Evolutionary conservation across 1,284 basidiomycete species (phyloP), one percentile per base, ranked within the genome.

Genomic region (Filobasidium uniguttulatum): DNA sequence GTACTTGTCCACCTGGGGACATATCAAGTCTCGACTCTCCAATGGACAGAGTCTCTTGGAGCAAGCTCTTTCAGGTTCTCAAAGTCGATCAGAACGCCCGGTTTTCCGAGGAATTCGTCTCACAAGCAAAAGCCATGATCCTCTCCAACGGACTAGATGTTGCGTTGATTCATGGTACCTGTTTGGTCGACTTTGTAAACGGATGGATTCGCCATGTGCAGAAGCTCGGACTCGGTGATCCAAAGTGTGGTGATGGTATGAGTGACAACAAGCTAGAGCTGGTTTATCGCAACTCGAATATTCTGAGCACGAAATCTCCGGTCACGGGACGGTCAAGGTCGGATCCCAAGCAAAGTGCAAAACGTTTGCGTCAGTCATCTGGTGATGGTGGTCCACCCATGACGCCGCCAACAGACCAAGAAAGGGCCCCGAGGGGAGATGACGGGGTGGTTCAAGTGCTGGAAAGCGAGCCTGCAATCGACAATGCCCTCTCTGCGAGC

Each of bases 21-120:
- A 19, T 5, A 26, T 40, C 36, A 4, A 33, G 7, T 5, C 1
- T 15, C 22, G 20, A 34, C 4, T 20, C 40, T n/a, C 44, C 45
- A 0, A 22, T 50, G 19, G 50, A 46, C 20, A 29, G 49, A 0
- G 62, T 66, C 31, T 56, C 61, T 2, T 67, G 60, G 54, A 41
- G 29, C 1, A 15, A 25, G 1, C 41, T 69, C 3, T 87, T 83
- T 77, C 58, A 56, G 5, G 71, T 71, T 44, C 63, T 80, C 4
- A 62, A 62, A 0, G 60, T 85, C 3, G 61, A 80, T 54, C 66
- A 77, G 0, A 51, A 55, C 0, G 61, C 57, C 30, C 55, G 61
- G 0, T 80, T 87, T 59, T 81, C 83, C 0, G 60, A 67, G 0
- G 55, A 48, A 1, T 87, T 87, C 60, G 52, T 79, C 8, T 56